Percentiles rank a stretch among this genome's conserved stretches.
Conservation (phyloP, 2,329 filamentous ascomycete genomes). For the Aspergillus sergii region DNA sequence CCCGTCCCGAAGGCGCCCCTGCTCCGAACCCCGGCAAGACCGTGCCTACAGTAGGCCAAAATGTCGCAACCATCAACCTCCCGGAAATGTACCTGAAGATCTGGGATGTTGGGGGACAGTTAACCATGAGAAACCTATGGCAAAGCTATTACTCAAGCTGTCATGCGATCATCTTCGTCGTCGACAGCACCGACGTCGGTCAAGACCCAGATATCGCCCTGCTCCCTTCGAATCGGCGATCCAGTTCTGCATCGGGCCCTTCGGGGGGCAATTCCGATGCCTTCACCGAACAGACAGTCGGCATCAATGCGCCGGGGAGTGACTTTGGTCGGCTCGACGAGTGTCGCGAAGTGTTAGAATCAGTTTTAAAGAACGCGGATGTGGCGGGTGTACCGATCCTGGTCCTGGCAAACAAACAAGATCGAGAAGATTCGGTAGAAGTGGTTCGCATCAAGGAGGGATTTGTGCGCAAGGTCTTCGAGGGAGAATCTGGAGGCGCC, state of each 20-base stretch:
- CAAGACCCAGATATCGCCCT: constrained; percentile 69
- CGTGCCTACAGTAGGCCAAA: constrained; percentile 95
- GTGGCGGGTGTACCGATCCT: constrained; percentile 89
- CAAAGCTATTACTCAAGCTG: constrained; percentile 92
- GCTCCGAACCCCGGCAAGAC: constrained; percentile 72
- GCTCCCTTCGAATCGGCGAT: constrained; percentile 37
- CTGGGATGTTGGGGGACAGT: constrained; percentile 96
- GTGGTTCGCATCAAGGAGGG: constrained; percentile 97
- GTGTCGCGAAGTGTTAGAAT: constrained; percentile 85
- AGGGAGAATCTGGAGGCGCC: constrained; percentile 83
- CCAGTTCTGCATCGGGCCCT: constrained; percentile 29
- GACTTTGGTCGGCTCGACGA: constrained; percentile 70
- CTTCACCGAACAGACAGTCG: constrained; percentile 38
- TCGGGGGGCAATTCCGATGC: constrained; percentile 17
- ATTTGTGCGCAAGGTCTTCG: constrained; percentile 90
- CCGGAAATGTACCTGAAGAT: constrained; percentile 97
- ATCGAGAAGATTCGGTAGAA: constrained; percentile 95
- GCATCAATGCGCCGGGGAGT: constrained; percentile 39
- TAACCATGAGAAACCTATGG: constrained; percentile 86
- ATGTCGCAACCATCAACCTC: constrained; percentile 87
- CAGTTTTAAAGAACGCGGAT: constrained; percentile 83
- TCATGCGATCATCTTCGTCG: constrained; percentile 96
- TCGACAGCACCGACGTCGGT: constrained; percentile 91
- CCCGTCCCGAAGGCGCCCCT: constrained; percentile 44
- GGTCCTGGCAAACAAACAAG: constrained; percentile 96